Percentiles rank a stretch among this genome's conserved stretches.
phyloP scores from a whole-genome alignment of 2,329 filamentous ascomycete species.

The Paramyrothecium roridum region DNA sequence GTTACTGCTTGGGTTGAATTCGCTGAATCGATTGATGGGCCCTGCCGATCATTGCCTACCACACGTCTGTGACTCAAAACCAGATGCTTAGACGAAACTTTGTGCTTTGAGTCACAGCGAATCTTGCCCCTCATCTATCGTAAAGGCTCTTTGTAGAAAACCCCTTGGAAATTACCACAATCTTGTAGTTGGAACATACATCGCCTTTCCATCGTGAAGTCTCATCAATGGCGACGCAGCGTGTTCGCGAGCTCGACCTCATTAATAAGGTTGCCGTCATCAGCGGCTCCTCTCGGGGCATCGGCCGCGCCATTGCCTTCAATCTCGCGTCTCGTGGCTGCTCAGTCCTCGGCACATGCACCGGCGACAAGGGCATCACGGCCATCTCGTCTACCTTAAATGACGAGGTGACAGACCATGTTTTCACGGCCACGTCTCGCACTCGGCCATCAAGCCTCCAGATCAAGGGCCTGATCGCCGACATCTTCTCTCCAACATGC shows the following conservation, averaged over 20 bases:
- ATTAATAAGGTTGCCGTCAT: constrained; percentile 13
- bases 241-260: constrained; percentile 10
- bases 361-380: constrained; percentile 11
- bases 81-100: too few relatives aligned
- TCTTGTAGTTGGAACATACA: too few relatives aligned
- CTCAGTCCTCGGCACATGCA: constrained; percentile 27
- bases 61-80: too few relatives aligned
- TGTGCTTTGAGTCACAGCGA: too few relatives aligned
- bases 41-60: too few relatives aligned
- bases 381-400: constrained; percentile 14
- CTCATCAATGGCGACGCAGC: neutral
- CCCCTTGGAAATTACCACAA: too few relatives aligned
- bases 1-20: too few relatives aligned
- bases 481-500: constrained; percentile 24
- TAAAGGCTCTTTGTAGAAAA: too few relatives aligned
- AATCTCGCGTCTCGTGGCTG: constrained; percentile 24
- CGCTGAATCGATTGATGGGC: too few relatives aligned
- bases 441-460: constrained; percentile 8
- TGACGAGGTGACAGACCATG: constrained; percentile 11
- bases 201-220: neutral
- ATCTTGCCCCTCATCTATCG: too few relatives aligned
- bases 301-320: constrained; percentile 21
- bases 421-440: constrained; percentile 13
- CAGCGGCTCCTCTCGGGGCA: constrained; percentile 16
- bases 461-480: constrained; percentile 22